A percentile compares a stretch with the other conserved stretches of the same genome.
These are phyloP conservation scores for Colletotrichum siamense DNA, from an alignment of 2,329 filamentous ascomycete species.

Conservation along the genomic window DNA sequence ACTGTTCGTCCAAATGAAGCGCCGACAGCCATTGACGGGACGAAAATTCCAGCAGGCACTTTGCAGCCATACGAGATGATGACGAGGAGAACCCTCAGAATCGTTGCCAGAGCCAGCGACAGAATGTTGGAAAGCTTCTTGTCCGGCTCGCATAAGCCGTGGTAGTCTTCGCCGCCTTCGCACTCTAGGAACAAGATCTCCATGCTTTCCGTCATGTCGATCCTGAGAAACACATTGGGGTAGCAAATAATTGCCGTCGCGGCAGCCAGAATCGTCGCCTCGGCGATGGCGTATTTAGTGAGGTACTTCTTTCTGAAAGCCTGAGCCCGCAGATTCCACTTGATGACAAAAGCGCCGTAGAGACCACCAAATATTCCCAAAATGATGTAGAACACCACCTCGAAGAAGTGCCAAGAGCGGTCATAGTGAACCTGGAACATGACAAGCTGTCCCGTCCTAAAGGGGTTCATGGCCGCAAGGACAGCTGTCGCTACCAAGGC, in stretches of 20 bases:
- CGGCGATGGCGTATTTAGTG: constrained; percentile 80
- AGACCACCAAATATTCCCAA: constrained; percentile 93
- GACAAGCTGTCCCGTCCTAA: constrained; percentile 94
- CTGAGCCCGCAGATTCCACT: constrained; percentile 92
- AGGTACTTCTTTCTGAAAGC: constrained; percentile 95
- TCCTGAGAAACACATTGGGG: constrained; percentile 91
- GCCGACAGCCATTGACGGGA: constrained; percentile 96
- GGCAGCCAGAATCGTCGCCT: constrained; percentile 83
- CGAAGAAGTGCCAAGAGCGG: constrained; percentile 97
- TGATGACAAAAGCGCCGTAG: constrained; percentile 96
- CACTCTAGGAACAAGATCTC: constrained; percentile 96
- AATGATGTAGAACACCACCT: constrained; percentile 87
- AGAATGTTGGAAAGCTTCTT: constrained; percentile 80
- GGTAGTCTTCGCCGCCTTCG: constrained; percentile 85
- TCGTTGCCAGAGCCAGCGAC: constrained; percentile 79
- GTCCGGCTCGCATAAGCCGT: constrained; percentile 82
- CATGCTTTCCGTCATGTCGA: constrained; percentile 99
- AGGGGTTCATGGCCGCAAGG: constrained; percentile 94
- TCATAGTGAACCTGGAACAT: constrained; percentile 99
- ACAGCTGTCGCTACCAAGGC: constrained; percentile 94
- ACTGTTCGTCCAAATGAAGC: constrained; percentile 92
- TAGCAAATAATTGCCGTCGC: constrained; percentile 93
- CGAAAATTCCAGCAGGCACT: constrained; percentile 96
- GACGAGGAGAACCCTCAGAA: constrained; percentile 82
- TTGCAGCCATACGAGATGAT: constrained; percentile 98